phyloP scores from a whole-genome alignment of 495 filamentous ascomycete genomes.

The Cercophora newfieldiana region DNA sequence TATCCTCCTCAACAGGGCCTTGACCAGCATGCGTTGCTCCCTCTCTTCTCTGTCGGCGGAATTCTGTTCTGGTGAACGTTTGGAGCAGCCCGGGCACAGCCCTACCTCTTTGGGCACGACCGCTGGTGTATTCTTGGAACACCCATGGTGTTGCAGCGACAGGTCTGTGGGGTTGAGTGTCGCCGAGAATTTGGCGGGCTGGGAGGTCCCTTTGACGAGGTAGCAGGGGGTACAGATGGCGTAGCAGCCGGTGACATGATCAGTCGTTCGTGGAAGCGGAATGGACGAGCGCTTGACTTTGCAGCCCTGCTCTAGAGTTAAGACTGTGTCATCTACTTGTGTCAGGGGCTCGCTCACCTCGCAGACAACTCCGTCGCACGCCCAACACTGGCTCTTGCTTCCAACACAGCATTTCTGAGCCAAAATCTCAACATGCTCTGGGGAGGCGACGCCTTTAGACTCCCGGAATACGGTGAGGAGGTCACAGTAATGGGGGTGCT shows the following conservation, averaged over 20 bases:
- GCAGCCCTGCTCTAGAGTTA: background rate
- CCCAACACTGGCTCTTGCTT: constrained; percentile 15
- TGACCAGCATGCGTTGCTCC: background rate
- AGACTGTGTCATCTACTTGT: background rate
- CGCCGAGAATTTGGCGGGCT: constrained; percentile 6
- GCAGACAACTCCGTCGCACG: constrained; percentile 9
- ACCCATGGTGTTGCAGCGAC: background rate
- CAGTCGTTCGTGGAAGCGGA: background rate
- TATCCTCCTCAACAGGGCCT: background rate
- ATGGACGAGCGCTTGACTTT: background rate
- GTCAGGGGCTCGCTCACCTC: background rate
- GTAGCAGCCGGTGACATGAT: constrained; percentile 12
- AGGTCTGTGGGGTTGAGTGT: constrained; percentile 2
- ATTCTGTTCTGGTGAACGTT: background rate
- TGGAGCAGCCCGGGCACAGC: background rate
- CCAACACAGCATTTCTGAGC: background rate
- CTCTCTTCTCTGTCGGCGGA: background rate
- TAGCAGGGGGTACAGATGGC: constrained; percentile 12
- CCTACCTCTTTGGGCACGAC: background rate
- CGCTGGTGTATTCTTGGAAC: background rate
- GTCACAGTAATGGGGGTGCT: constrained; percentile 2
- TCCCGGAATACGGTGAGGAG: background rate
- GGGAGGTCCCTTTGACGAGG: background rate
- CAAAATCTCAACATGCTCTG: background rate
- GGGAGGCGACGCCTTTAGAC: background rate